These are phyloP conservation scores for Echinosophora koreensis DNA, from an alignment of 306 rosid species.

Conservation along the genomic window DNA sequence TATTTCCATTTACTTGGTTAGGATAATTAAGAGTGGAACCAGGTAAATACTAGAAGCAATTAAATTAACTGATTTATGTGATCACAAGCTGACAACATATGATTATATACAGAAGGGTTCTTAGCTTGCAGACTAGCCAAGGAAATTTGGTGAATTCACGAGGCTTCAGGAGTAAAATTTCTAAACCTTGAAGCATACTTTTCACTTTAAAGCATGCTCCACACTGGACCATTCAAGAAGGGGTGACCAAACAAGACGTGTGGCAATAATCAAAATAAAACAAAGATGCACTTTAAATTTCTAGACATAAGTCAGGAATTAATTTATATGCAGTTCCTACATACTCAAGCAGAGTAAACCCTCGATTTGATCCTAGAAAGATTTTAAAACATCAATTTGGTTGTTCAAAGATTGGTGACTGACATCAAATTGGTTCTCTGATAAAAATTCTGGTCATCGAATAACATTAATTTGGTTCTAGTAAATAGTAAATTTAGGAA, in stretches of 20 bases:
- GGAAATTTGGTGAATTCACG: not conserved
- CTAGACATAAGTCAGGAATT: not conserved
- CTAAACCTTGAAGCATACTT: not conserved
- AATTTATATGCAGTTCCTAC: not conserved
- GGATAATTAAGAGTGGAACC: too few species aligned
- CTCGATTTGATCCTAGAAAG: not conserved
- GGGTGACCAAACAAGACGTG: not conserved
- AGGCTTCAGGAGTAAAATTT: not conserved
- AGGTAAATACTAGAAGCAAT: too few species aligned
- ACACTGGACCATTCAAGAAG: not conserved
- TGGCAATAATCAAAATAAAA: not conserved
- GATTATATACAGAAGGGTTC: constrained; percentile 8
- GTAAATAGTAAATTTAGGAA: not conserved
- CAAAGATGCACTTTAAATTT: constrained; percentile 17
- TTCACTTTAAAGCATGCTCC: not conserved
- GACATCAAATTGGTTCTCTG: constrained; percentile 4
- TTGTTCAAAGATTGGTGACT: constrained; percentile 1
- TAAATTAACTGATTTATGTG: not conserved
- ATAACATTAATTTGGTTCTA: not conserved
- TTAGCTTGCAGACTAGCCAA: constrained; percentile 9
- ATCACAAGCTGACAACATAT: not conserved
- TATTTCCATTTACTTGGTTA: not conserved
- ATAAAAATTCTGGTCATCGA: not conserved
- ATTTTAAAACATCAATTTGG: not conserved
- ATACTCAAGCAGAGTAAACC: constrained; percentile 7